A percentile compares a stretch with the other conserved stretches of the same genome.
phyloP scores from a whole-genome alignment of 306 rosid genomes.

The Astragalus membranaceus region DNA sequence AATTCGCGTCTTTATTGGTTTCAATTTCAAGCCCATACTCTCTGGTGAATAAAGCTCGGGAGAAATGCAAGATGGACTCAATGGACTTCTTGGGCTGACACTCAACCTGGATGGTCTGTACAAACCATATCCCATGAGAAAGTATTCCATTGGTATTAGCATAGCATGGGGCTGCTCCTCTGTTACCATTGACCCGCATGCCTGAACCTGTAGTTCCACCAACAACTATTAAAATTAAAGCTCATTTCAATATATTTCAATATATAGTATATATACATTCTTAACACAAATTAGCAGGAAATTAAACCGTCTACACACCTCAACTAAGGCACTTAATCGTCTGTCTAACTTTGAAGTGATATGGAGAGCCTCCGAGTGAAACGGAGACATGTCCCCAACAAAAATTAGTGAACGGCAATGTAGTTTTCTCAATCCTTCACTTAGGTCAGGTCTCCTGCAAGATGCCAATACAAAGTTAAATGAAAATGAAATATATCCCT shows the following conservation, averaged over 20 bases:
- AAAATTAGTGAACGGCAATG: constrained; percentile 86
- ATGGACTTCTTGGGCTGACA: constrained; percentile 90
- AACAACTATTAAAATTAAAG: neutral
- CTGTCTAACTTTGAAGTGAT: constrained; percentile 84
- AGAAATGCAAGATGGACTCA: constrained; percentile 85
- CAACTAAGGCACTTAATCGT: constrained; percentile 83
- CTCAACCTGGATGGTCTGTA: constrained; percentile 65
- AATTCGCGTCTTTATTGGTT: constrained; percentile 82
- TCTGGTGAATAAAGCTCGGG: constrained; percentile 95
- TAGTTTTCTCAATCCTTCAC: constrained; percentile 66
- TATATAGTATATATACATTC: neutral
- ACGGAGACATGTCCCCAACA: constrained; percentile 87
- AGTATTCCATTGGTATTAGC: constrained; percentile 91
- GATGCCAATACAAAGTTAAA: neutral
- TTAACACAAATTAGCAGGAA: neutral
- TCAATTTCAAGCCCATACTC: constrained; percentile 98
- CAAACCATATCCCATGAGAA: constrained; percentile 88
- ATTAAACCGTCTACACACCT: constrained; percentile 40
- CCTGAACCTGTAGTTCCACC: constrained; percentile 71
- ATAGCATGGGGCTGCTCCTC: constrained; percentile 99
- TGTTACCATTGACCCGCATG: constrained; percentile 93
- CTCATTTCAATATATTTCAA: neutral
- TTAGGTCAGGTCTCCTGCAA: constrained; percentile 73
- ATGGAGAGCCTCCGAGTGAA: constrained; percentile 72
- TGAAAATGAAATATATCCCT: neutral